Base-by-base conservation (phyloP, 495 filamentous ascomycete genomes). In the Lasiosphaeria miniovina region DNA sequence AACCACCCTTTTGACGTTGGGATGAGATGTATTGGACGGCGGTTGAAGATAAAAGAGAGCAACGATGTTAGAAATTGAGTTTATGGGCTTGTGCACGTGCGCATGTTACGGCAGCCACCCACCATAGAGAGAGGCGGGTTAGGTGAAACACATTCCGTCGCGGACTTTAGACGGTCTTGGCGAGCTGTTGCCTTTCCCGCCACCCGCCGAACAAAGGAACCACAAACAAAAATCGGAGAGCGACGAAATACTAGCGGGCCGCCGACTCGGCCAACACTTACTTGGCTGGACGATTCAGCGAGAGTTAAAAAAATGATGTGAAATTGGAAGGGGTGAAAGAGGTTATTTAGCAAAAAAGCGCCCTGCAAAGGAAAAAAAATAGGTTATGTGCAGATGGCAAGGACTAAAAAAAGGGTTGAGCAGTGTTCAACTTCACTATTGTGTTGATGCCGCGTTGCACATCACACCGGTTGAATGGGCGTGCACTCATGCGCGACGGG, bases 381-480 rank as follows among this genome's bases (percentile, higher is more conserved):
- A 11, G 24, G 24, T 24, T 24, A 2, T 24, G 12, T 11, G 43
- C 12, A 11, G 43, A 32, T 45, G 8, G 9, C 49, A 34, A 9
- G 49, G 6, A 8, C 9, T 35, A 5, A 52, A 36, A 15, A 6
- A n/a, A 46, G 12, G 15, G 15, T 46, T 14, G 5, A 46, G 43
- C 12, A 7, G 12, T 24, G 24, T 46, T 41, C 8, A 41, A 8
- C 38, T 46, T 46, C 12, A 5, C 43, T 5, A 41, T 12, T 14
- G 15, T 51, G 14, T 5, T 15, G 31, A n/a, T 11, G 33, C 53
- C 59, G 24, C 53, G 59, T 48, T 40, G 59, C 49, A 36, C 33
- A 62, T 62, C 60, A 58, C 49, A 48, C 60, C 55, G 60, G 60
- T 36, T 24, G 55, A 62, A 52, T 52, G 38, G 32, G 24, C 15